These are phyloP conservation scores for Claviceps paspali DNA, from an alignment of 2,329 filamentous ascomycete species.

Conservation along the genomic window DNA sequence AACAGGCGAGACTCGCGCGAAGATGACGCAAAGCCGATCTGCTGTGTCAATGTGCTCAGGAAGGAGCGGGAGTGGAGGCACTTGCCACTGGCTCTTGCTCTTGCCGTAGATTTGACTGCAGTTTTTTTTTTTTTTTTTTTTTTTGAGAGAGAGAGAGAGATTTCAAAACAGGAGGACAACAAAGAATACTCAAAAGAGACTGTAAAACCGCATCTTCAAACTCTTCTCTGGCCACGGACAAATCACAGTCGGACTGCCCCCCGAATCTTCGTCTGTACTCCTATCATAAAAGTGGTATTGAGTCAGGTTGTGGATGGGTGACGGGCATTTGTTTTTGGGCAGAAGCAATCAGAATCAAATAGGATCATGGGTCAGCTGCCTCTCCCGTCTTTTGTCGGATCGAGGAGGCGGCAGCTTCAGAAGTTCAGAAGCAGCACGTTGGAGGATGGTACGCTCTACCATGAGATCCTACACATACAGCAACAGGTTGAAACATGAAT, in stretches of 20 bases:
- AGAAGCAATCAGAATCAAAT: conserved; percentile 1
- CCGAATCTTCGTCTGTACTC: not conserved
- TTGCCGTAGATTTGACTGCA: not conserved
- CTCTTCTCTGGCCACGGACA: not conserved
- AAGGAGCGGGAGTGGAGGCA: conserved; percentile 1
- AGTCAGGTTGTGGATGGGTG: not conserved
- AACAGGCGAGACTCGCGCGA: conserved; percentile 3
- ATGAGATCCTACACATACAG: conserved; percentile 2
- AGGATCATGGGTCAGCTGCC: not conserved
- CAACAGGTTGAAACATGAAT: conserved; percentile 3
- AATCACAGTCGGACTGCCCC: not conserved
- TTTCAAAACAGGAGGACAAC: not conserved
- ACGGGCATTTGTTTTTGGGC: not conserved
- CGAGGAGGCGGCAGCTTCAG: conserved; percentile 1
- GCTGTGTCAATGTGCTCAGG: not conserved
- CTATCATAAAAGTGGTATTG: not conserved
- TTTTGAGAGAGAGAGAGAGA: too few species aligned
- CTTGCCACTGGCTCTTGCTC: conserved; percentile 1
- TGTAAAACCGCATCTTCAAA: not conserved
- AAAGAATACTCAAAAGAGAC: not conserved
- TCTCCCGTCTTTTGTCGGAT: not conserved
- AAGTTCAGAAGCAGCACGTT: not conserved
- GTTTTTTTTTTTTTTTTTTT: too few species aligned
- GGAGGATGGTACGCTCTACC: not conserved
- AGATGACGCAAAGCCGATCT: conserved; percentile 3